Evolutionary conservation across 2,329 filamentous ascomycete genomes (phyloP).

Genomic region (Metarhizium rileyi): DNA sequence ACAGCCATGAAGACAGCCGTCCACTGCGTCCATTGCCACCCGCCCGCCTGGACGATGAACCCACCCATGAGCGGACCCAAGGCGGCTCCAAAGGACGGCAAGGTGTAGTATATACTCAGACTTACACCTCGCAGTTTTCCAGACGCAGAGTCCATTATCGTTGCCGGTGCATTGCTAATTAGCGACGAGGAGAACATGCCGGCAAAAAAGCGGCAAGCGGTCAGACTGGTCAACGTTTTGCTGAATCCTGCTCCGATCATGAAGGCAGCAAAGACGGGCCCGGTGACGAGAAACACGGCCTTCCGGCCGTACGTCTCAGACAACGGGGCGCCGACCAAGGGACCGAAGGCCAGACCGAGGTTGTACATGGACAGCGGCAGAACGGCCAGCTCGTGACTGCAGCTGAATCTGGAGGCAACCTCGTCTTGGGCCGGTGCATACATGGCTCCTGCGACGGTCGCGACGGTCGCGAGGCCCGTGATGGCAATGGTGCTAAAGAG

Average conservation of each 20-base stretch:
- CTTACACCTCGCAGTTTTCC: conserved; percentile 31
- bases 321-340: conserved; percentile 66
- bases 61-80: conserved; percentile 56
- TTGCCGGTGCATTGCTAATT: conserved; percentile 52
- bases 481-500: conserved; percentile 69
- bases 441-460: conserved; percentile 22
- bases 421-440: conserved; percentile 16
- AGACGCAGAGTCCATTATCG: conserved; percentile 46
- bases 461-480: conserved; percentile 58
- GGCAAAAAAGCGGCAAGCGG: conserved; percentile 62
- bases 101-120: conserved; percentile 52
- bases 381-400: conserved; percentile 13
- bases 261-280: conserved; percentile 60
- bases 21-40: conserved; percentile 52
- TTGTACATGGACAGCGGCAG: conserved; percentile 19
- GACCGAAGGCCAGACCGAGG: conserved; percentile 25
- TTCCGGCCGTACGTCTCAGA: conserved; percentile 61
- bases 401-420: conserved; percentile 12
- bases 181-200: conserved; percentile 53
- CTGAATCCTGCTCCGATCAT: conserved; percentile 61
- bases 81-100: conserved; percentile 57
- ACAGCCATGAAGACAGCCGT: conserved; percentile 26
- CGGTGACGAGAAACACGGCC: conserved; percentile 32
- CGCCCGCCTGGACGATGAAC: conserved; percentile 52
- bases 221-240: conserved; percentile 59